Base-by-base conservation (phyloP, 441 rosid species). In the Populus hybrid region DNA sequence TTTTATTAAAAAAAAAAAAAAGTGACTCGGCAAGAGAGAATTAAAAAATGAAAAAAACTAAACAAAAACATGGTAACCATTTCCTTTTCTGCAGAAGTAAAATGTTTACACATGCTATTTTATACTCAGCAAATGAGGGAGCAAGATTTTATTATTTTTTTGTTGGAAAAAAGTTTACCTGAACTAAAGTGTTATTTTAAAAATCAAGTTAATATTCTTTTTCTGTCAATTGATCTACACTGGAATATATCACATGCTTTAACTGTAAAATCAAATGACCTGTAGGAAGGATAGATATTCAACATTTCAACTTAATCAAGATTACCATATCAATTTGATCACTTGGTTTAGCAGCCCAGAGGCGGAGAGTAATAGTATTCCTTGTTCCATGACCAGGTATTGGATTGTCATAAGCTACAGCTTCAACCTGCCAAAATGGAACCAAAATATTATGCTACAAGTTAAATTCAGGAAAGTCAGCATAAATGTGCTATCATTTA, bases 271-370 rank as follows among this genome's bases (percentile, higher is more conserved):
- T 18, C 21, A 31, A 78, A 24, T 16, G 35, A 14, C 12, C 23
- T 56, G 31, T n/a, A 74, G 63, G 71, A 36, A 72, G 38, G 82
- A 71, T 71, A 53, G 59, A 67, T 38, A 45, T 24, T 76, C 71
- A 72, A 76, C 71, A 65, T n/a, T 24, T 76, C 71, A 72, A 76
- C 71, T 68, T n/a, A 24, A 21, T 64, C 73, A 68, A 74, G 74
- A 56, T 77, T 84, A 88, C 91, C 87, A 88, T 88, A 77, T 88
- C 78, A 74, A 76, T 79, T 66, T 74, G 84, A 82, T 84, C 91
- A 68, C 91, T 86, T 77, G 89, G 88, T 80, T 87, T 89, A 11
- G 92, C 89, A 72, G 90, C 87, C 92, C 92, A 89, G 33, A 89
- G 89, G 70, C 92, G 92, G 18, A 89, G 87, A 74, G 83, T 88